Base-by-base conservation (phyloP, 495 filamentous ascomycete species). In the Sporormia fimetaria region DNA sequence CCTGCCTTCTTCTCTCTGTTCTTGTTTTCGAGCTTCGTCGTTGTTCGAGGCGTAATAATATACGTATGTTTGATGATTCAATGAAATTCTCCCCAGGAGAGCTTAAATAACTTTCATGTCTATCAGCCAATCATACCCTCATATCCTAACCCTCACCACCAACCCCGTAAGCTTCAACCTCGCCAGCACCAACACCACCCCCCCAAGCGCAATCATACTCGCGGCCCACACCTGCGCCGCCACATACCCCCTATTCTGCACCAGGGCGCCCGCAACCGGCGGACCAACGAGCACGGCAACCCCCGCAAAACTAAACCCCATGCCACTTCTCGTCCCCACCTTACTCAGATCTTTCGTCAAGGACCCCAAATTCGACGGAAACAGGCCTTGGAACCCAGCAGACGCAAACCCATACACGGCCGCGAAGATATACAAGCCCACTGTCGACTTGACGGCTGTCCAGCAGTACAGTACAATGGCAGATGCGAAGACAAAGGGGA, bases 241-340 rank as follows among this genome's bases (percentile, higher is more conserved):
- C 7, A 47, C 24, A 47, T 59, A 64, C 3, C 17, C 24, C 0
- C 57, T 30, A 21, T 35, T 47, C 42, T 61, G 45, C 18, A 63
- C 55, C 31, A 64, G 30, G 10, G 59, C 61, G 1, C 61, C 61
- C 1, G 51, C 57, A 29, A 64, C 47, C 11, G 61, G 59, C 14
- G 59, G 57, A 1, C 61, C 61, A 7, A 55, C 63, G 29, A 64
- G 43, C 23, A 38, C 51, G 1, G 56, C 57, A 25, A 64, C 41
- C 6, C 53, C 49, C 1, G 57, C 47, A 29, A 62, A 47, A 11
- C 37, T 48, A 39, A 63, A 63, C 7, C 49, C 53, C 60, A 65
- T 65, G 0, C 62, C 62, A 24, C 58, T 54, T 33, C 60, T 29
- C 8, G 47, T 55, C 4, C 62, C 62, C 6, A 56, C 49, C 33